Base-by-base conservation (phyloP, 2,329 filamentous ascomycete species). In the Botryotinia calthae region DNA sequence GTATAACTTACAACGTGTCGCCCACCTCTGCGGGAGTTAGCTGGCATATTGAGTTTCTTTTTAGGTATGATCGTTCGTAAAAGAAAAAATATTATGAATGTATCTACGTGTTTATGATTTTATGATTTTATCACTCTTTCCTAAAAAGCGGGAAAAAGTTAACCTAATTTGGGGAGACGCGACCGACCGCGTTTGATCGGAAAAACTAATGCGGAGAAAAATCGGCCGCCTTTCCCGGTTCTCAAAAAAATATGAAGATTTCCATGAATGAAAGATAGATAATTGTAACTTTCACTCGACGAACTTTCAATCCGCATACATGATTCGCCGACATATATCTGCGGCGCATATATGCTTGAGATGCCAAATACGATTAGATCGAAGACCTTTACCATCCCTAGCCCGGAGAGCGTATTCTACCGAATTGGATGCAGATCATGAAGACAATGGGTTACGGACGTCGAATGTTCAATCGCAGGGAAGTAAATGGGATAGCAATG, bases 341-440 rank as follows among this genome's bases (percentile, higher is more conserved):
- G 72, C 75, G 44, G 72, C 76, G 73, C 77, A 80, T 71, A 76
- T 81, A 76, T 81, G 80, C 77, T 76, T 81, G 64, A 76, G 79
- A 76, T 81, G 80, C 72, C 79, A 78, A 73, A 68, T 75, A 61
- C 74, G 73, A 70, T 76, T 80, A 69, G 75, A 75, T 37, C 75
- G 74, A 72, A 76, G 71, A 8, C 46, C 37, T 63, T 37, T 37
- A 44, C 48, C 68, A 18, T 68, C 40, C 4, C 69, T 42, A 48
- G 40, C 61, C 28, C 76, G 72, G 69, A 46, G 34, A 51, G 74
- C 74, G 51, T 74, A 72, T 48, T 74, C 48, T 6, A 68, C 62
- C 16, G 18, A 42, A 18, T 61, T n/a, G 18, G 10, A 42, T 56
- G 18, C 37, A 68, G 37, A 68, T 68, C 20, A 58, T 42, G 48